These are phyloP conservation scores for Clarireedia homoeocarpa DNA, from an alignment of 2,329 filamentous ascomycete genomes.

Conservation along the genomic window DNA sequence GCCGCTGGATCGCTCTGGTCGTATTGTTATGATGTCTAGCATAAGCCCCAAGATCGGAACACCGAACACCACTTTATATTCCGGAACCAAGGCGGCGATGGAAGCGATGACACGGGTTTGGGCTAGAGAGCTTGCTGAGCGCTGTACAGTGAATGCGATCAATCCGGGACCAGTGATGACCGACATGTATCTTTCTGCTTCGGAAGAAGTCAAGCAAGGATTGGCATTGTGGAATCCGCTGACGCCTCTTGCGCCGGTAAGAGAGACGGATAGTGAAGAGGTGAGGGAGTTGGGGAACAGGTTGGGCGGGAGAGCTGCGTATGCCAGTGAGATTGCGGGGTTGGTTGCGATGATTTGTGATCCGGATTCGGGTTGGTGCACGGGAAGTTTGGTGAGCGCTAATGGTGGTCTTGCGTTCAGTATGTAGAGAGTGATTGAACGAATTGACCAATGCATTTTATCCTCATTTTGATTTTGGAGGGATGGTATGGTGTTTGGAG, in stretches of 20 bases:
- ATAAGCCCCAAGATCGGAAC: slow-evolving; percentile 49
- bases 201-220: slow-evolving; percentile 47
- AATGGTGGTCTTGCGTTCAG: slow-evolving; percentile 1
- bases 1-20: slow-evolving; percentile 55
- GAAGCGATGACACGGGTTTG: slow-evolving; percentile 50
- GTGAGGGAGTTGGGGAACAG: slow-evolving; percentile 4
- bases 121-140: slow-evolving; percentile 4
- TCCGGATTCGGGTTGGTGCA: slow-evolving; percentile 5
- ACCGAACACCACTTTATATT: slow-evolving; percentile 48
- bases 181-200: slow-evolving; percentile 30
- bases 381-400: background rate
- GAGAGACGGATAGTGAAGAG: slow-evolving; percentile 4
- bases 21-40: slow-evolving; percentile 52
- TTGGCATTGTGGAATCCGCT: slow-evolving; percentile 51
- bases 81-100: slow-evolving; percentile 55
- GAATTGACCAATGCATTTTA: too few relatives aligned
- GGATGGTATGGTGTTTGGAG: too few relatives aligned
- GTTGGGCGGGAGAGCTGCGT: slow-evolving; percentile 17
- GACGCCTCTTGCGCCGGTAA: slow-evolving; percentile 7
- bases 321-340: slow-evolving; percentile 10
- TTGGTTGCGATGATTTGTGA: slow-evolving; percentile 6
- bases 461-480: too few relatives aligned
- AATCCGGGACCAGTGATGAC: slow-evolving; percentile 7
- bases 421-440: too few relatives aligned
- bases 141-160: slow-evolving; percentile 1